Base-by-base conservation (phyloP, 441 rosid genomes). In the Adansonia grandidieri region DNA sequence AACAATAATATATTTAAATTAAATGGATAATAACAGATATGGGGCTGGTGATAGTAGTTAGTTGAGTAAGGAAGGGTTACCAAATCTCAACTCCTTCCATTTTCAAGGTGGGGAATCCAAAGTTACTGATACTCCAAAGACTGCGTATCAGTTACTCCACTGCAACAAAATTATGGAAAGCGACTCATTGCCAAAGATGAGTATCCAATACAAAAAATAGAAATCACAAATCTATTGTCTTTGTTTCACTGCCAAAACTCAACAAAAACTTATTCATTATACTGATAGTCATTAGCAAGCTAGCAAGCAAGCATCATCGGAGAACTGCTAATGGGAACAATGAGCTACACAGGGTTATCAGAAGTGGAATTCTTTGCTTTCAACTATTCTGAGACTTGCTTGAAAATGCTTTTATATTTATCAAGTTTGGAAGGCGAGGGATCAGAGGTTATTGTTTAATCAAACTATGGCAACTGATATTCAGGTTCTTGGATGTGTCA, bases 101-200 rank as follows among this genome's bases (percentile, higher is more conserved):
- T 73, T 73, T 53, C 57, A 51, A 69, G 75, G 78, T 20, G 45
- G 76, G 77, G 88, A 83, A 87, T 85, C 90, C 92, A 78, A 87
- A 82, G 87, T 75, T 78, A 42, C 79, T 17, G 50, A 44, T 51
- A 4, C 20, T 10, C 62, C 5, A 56, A 79, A 75, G 58, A 60
- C 53, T 74, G 78, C 71, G 81, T 77, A 51, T 53, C 56, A 13
- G 14, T 15, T 53, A 67, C 72, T 73, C 78, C 28, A 73, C 78
- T 48, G 20, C 54, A 64, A 51, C 37, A 24, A 75, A n/a, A 62
- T 22, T n/a, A 56, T 37, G 51, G 77, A 73, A 58, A 58, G 40
- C 54, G 74, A 77, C 73, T n/a, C n/a, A 11, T 13, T 47, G 9
- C 53, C 32, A 13, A 22, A 66, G 60, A n/a, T 2, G 8, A 54